Percentiles rank a stretch among this genome's conserved stretches.
These are phyloP conservation scores for Candida boidinii DNA, from an alignment of 805 yeast species.

Conservation along the genomic window DNA sequence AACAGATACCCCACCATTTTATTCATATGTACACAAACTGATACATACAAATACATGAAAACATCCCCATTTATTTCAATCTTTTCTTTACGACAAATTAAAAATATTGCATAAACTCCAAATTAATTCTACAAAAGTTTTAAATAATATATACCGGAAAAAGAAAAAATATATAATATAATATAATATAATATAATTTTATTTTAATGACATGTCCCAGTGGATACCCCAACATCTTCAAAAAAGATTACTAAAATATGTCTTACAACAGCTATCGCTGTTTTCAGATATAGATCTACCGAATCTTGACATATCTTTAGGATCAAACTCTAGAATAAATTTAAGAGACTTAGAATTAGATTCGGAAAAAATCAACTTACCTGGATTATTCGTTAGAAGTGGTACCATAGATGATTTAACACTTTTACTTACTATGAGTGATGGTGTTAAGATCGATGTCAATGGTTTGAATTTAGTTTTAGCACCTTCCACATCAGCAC, in stretches of 20 bases:
- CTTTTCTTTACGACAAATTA: too few relatives aligned
- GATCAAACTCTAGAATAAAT: conserved; percentile 34
- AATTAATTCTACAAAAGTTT: too few relatives aligned
- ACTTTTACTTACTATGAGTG: conserved; percentile 55
- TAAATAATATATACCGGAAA: too few relatives aligned
- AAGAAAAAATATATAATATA: too few relatives aligned
- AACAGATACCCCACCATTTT: too few relatives aligned
- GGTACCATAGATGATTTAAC: conserved; percentile 52
- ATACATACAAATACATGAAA: too few relatives aligned
- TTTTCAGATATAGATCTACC: conserved; percentile 79
- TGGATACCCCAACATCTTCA: conserved; percentile 88
- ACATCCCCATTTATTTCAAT: too few relatives aligned
- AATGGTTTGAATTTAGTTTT: conserved; percentile 43
- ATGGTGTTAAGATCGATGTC: conserved; percentile 60
- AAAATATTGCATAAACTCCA: too few relatives aligned
- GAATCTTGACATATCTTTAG: conserved; percentile 72
- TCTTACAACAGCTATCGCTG: conserved; percentile 71
- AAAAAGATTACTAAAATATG: conserved; percentile 69
- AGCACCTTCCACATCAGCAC: conserved; percentile 22
- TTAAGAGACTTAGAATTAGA: conserved; percentile 61
- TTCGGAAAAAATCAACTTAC: conserved; percentile 59
- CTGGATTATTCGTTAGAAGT: conserved; percentile 52
- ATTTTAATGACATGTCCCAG: too few relatives aligned
- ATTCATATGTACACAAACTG: too few relatives aligned
- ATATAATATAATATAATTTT: too few relatives aligned